Percentiles rank a stretch among this genome's conserved stretches.
These are phyloP conservation scores for Suhomyces pyralidae DNA, from an alignment of 805 yeast species.

Conservation along the genomic window DNA sequence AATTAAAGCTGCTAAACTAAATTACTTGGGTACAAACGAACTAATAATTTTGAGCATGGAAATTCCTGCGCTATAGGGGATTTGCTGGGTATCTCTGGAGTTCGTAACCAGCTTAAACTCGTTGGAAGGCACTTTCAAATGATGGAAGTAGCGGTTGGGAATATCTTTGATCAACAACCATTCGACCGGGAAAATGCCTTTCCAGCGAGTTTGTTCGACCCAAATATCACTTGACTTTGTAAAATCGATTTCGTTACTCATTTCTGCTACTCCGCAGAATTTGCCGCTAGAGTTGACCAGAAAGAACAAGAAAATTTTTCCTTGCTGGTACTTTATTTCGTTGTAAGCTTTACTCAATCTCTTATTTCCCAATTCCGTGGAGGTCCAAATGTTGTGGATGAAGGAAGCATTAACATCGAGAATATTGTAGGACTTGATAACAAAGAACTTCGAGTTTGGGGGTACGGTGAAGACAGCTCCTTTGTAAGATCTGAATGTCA, in stretches of 20 bases:
- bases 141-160: slow-evolving; percentile 46
- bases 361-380: slow-evolving; percentile 55
- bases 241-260: slow-evolving; percentile 40
- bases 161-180: slow-evolving; percentile 54
- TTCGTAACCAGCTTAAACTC: slow-evolving; percentile 52
- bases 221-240: slow-evolving; percentile 42
- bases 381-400: slow-evolving; percentile 53
- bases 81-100: slow-evolving; percentile 61
- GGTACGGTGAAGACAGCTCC: slow-evolving; percentile 18
- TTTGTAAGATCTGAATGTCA: slow-evolving; percentile 12
- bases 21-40: slow-evolving; percentile 13
- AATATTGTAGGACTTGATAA: slow-evolving; percentile 53
- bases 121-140: slow-evolving; percentile 43
- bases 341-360: slow-evolving; percentile 46
- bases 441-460: slow-evolving; percentile 36
- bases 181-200: slow-evolving; percentile 50
- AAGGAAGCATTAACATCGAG: slow-evolving; percentile 50
- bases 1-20: not conserved
- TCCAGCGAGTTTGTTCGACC: slow-evolving; percentile 48
- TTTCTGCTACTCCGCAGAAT: slow-evolving; percentile 58
- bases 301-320: slow-evolving; percentile 48
- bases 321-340: slow-evolving; percentile 13
- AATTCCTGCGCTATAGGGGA: slow-evolving; percentile 47
- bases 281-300: slow-evolving; percentile 58
- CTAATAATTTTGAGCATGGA: slow-evolving; percentile 46